Conservation (phyloP, 2,329 filamentous ascomycete genomes). For the Metarhizium sp. region DNA sequence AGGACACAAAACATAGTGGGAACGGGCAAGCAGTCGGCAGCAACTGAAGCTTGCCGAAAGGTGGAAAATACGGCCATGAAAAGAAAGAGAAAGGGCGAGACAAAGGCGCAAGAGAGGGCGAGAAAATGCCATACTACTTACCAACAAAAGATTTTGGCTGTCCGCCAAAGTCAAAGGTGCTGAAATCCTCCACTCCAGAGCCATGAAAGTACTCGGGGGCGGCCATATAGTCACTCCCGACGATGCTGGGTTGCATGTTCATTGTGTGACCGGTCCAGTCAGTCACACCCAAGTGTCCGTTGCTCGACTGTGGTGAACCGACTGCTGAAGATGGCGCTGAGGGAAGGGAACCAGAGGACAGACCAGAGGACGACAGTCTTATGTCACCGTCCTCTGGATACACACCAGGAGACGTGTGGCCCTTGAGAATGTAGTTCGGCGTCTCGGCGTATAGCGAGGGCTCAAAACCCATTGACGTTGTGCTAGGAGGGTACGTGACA, state of each 20-base stretch:
- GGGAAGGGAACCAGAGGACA: constrained; percentile 50
- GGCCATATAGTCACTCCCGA: constrained; percentile 45
- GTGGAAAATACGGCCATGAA: too few species aligned
- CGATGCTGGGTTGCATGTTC: constrained; percentile 53
- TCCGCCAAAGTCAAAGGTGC: constrained; percentile 33
- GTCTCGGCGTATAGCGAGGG: constrained; percentile 37
- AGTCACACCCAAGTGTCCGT: constrained; percentile 47
- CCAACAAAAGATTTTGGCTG: constrained; percentile 46
- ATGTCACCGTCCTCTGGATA: constrained; percentile 43
- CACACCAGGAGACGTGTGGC: constrained; percentile 36
- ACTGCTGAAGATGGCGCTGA: constrained; percentile 59
- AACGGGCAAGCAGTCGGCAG: too few species aligned
- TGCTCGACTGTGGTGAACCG: constrained; percentile 56
- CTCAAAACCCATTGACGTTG: constrained; percentile 34
- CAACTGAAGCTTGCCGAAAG: too few species aligned
- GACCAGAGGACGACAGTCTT: constrained; percentile 44
- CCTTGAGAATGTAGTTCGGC: constrained; percentile 34
- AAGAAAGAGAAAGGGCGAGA: background rate
- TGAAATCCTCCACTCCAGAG: constrained; percentile 40
- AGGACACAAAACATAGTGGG: too few species aligned
- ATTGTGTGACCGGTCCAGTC: constrained; percentile 49
- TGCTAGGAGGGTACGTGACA: constrained; percentile 25
- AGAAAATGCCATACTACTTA: constrained; percentile 29
- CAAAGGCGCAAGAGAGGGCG: background rate
- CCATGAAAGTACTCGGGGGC: constrained; percentile 45